Percentiles rank a stretch among this genome's conserved stretches.
These are phyloP conservation scores for Wickerhamiella brachini DNA, from an alignment of 805 yeast genomes.

Conservation along the genomic window DNA sequence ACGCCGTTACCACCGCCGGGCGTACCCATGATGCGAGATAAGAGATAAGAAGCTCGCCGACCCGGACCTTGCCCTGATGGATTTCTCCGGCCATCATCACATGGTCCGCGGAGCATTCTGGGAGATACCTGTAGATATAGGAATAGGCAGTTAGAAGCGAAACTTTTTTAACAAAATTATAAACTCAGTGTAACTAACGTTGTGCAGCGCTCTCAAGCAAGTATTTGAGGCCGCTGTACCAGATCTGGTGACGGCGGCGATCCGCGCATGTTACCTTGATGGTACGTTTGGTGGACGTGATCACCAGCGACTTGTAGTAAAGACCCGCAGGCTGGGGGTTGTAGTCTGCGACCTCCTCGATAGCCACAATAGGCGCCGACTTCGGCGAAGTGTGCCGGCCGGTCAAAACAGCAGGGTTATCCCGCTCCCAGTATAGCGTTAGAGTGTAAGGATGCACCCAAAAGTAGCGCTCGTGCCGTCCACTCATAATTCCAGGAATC, in stretches of 20 bases:
- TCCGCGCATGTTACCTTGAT: slow-evolving; percentile 79
- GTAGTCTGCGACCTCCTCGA: slow-evolving; percentile 67
- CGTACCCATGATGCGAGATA: background rate
- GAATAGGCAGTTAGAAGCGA: too few species aligned
- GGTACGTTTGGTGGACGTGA: slow-evolving; percentile 51
- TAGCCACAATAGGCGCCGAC: slow-evolving; percentile 67
- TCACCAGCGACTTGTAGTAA: slow-evolving; percentile 68
- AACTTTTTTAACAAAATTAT: too few species aligned
- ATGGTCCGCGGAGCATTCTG: too few species aligned
- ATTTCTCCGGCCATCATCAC: background rate
- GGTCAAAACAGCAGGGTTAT: slow-evolving; percentile 58
- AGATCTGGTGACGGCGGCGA: slow-evolving; percentile 74
- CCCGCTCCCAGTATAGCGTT: slow-evolving; percentile 78
- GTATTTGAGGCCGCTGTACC: slow-evolving; percentile 76
- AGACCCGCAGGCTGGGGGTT: slow-evolving; percentile 85
- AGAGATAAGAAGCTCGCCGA: background rate
- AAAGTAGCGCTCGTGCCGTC: slow-evolving; percentile 81
- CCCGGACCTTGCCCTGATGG: background rate
- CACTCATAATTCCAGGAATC: slow-evolving; percentile 47
- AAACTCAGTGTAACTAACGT: background rate
- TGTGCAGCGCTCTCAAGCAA: slow-evolving; percentile 33
- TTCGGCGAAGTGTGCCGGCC: slow-evolving; percentile 42
- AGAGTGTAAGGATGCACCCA: slow-evolving; percentile 94
- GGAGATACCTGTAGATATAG: too few species aligned
- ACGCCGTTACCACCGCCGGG: background rate